phyloP scores from a whole-genome alignment of 768 basidiomycete genomes.

The Suillus bovinus region DNA sequence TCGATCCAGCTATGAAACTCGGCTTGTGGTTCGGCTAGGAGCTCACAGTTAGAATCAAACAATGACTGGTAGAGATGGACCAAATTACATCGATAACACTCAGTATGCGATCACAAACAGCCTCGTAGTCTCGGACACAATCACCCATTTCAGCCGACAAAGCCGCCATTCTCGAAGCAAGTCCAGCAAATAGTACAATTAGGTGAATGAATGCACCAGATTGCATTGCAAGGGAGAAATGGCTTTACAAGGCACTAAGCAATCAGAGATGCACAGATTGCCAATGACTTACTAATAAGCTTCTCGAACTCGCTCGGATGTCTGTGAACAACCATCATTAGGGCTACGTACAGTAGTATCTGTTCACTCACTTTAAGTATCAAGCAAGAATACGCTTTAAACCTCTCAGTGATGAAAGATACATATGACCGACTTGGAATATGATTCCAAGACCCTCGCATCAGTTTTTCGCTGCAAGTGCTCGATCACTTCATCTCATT shows the following conservation, averaged over 20 bases:
- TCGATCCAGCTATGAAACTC: neutral
- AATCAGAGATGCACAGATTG: neutral
- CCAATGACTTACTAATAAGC: slow-evolving; percentile 51
- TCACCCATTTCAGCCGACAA: slow-evolving; percentile 47
- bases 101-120: slow-evolving; percentile 30
- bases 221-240: slow-evolving; percentile 64
- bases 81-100: slow-evolving; percentile 34
- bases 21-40: slow-evolving; percentile 18
- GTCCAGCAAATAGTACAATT: slow-evolving; percentile 59
- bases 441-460: slow-evolving; percentile 68
- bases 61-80: neutral
- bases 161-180: slow-evolving; percentile 55
- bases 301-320: slow-evolving; percentile 42
- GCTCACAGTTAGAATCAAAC: slow-evolving; percentile 10
- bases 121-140: slow-evolving; percentile 31
- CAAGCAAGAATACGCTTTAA: slow-evolving; percentile 38
- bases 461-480: slow-evolving; percentile 43
- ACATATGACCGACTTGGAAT: slow-evolving; percentile 44
- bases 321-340: slow-evolving; percentile 35
- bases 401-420: slow-evolving; percentile 34
- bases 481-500: neutral
- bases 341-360: neutral
- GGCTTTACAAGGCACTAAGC: slow-evolving; percentile 38
- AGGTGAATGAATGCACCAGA: slow-evolving; percentile 73
- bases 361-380: slow-evolving; percentile 46